Evolutionary conservation across 352 stramenopile genomes (phyloP), one percentile per base, ranked within the genome.

Genomic region (Globisporangium orthogonon): DNA sequence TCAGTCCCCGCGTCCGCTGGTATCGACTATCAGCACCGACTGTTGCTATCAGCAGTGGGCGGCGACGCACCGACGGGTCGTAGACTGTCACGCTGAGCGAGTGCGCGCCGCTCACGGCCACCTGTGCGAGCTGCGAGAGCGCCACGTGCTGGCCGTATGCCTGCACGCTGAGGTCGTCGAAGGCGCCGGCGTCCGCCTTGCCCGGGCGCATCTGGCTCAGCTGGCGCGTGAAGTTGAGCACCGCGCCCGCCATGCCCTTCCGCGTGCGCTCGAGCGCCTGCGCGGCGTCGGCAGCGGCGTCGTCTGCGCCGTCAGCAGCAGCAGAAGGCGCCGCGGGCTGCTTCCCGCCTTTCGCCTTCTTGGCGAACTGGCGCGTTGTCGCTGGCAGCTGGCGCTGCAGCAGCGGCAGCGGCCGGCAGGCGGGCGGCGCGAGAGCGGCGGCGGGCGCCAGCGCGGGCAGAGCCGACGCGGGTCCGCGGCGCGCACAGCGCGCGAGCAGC

Each of bases 161-260:
- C 60, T 79, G 81, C 52, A 94, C 78, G 55, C 83, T 73, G 52
- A 94, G 71, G 52, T 85, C 74, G 58, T 94, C 84, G 46, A 94
- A 91, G 66, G 91, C 87, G 30, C 84, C 81, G 30, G 79, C 84
- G 56, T 94, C 82, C 17, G 84, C 81, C 49, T 80, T 79, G 43
- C 84, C 82, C 11, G 84, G 81, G 4, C 84, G 84, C 81, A 94
- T 94, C 64, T 90, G 79, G 47, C 61, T 71, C 46, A 94, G 64
- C 55, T 72, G 62, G 40, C 81, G 83, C 58, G 73, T 91, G 65
- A 91, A 89, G 66, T 81, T 88, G 29, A 87, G 66, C 45, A 94
- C 77, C 7, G 74, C 84, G 35, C 84, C 84, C 17, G 73, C 66
- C 84, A 94, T 94, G 66, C 89, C 89, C 66, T 89, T 94, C 40